Conservation (phyloP, 257 asterid genomes). For the Fraxinus quadrangulata region DNA sequence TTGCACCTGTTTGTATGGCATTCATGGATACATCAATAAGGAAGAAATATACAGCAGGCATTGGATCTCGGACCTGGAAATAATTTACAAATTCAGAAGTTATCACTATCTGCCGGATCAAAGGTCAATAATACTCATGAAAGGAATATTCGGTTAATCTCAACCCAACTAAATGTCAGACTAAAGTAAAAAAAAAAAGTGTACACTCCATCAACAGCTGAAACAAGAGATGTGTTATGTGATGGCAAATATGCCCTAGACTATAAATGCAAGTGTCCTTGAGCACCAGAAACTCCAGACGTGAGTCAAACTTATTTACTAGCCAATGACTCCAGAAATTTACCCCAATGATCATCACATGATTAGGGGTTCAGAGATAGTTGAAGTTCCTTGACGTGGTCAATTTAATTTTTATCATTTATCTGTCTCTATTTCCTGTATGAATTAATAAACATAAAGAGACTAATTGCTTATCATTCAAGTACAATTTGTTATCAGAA, state of each 20-base stretch:
- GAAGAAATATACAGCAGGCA: slow-evolving; percentile 96
- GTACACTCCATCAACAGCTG: not conserved
- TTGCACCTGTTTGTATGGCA: slow-evolving; percentile 95
- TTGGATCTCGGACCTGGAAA: slow-evolving; percentile 92
- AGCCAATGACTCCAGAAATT: not conserved
- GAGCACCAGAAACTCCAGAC: not conserved
- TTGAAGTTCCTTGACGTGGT: slow-evolving; percentile 25
- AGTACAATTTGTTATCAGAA: not conserved
- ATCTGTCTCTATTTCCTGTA: not conserved
- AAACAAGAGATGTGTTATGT: not conserved
- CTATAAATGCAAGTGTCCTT: not conserved
- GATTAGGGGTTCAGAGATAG: not conserved
- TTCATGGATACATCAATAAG: slow-evolving; percentile 92
- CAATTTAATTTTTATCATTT: not conserved
- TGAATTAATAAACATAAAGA: not conserved
- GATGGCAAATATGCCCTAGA: not conserved
- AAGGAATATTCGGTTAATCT: slow-evolving; percentile 7
- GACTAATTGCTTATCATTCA: not conserved
- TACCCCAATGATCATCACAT: not conserved
- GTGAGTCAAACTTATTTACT: not conserved
- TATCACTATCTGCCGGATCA: slow-evolving; percentile 19
- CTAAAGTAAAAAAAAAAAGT: slow-evolving; percentile 2
- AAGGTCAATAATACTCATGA: slow-evolving; percentile 8
- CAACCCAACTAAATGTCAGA: slow-evolving; percentile 14
- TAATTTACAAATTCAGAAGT: slow-evolving; percentile 1